Percentiles rank a stretch among this genome's conserved stretches.
Evolutionary conservation across 1,284 basidiomycete genomes (phyloP).

Genomic region (Bondarzewia mesenterica): DNA sequence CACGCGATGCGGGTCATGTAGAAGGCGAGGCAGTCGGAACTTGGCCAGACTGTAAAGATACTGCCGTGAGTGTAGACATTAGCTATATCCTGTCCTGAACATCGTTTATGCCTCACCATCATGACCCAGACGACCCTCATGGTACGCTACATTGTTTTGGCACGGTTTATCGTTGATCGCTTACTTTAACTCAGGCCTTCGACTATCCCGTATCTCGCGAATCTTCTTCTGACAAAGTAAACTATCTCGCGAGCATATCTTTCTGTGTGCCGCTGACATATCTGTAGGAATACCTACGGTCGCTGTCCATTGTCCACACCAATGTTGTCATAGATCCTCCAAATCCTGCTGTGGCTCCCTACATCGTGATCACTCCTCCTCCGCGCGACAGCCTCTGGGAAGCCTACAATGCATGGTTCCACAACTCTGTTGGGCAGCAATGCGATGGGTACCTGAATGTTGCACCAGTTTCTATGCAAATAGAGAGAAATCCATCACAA

Average conservation of each 20-base stretch:
- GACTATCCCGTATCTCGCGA: too few species aligned
- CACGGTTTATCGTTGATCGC: too few species aligned
- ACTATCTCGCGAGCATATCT: not conserved
- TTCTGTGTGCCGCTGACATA: not conserved
- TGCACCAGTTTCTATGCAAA: not conserved
- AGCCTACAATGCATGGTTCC: conserved; percentile 24
- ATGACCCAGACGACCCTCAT: too few species aligned
- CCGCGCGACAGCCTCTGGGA: conserved; percentile 15
- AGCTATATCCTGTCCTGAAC: too few species aligned
- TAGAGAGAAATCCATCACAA: not conserved
- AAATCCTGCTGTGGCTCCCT: conserved; percentile 25
- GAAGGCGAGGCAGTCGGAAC: not conserved
- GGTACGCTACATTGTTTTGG: too few species aligned
- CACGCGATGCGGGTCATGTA: not conserved
- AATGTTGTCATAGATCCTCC: conserved; percentile 22
- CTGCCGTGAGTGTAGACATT: too few species aligned
- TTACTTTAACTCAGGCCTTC: too few species aligned
- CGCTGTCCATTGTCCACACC: conserved; percentile 16
- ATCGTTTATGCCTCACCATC: too few species aligned
- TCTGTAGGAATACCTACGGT: not conserved
- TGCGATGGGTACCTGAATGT: not conserved
- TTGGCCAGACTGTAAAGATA: too few species aligned
- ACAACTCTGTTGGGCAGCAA: conserved; percentile 17
- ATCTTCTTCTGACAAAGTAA: not conserved
- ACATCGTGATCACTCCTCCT: conserved; percentile 42